Evolutionary conservation across 1,284 basidiomycete species (phyloP).

Genomic region (Ustilago shanxiensis): DNA sequence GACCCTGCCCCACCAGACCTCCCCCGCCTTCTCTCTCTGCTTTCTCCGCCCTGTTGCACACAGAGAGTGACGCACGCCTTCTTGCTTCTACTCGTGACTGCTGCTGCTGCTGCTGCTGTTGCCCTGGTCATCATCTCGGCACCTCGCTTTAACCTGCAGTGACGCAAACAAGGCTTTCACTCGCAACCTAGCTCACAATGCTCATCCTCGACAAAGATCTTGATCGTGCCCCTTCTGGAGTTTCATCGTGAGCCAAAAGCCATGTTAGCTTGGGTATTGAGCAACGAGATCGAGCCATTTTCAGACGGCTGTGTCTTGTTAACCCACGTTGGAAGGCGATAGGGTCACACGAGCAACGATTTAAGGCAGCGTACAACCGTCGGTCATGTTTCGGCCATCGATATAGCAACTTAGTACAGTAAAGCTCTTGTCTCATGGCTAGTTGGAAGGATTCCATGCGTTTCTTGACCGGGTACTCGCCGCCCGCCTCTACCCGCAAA

Average conservation of each 20-base stretch:
- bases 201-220: not conserved
- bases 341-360: conserved; percentile 12
- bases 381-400: conserved; percentile 9
- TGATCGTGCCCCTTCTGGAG: not conserved
- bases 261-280: not conserved
- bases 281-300: not conserved
- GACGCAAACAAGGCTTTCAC: conserved; percentile 7
- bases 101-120: too few species aligned
- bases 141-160: not conserved
- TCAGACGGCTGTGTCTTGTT: not conserved
- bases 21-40: conserved; percentile 3
- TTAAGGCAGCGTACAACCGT: not conserved
- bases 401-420: not conserved
- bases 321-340: not conserved
- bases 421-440: not conserved
- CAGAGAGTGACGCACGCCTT: not conserved
- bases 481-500: too few species aligned
- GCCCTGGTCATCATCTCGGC: conserved; percentile 1
- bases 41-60: not conserved
- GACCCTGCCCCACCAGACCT: not conserved
- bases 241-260: not conserved
- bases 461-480: not conserved
- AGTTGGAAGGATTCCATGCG: not conserved
- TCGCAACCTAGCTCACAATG: not conserved
- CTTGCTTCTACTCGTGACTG: too few species aligned